Base-by-base conservation (phyloP, 2,329 filamentous ascomycete genomes). In the Calonectria pauciramosa region DNA sequence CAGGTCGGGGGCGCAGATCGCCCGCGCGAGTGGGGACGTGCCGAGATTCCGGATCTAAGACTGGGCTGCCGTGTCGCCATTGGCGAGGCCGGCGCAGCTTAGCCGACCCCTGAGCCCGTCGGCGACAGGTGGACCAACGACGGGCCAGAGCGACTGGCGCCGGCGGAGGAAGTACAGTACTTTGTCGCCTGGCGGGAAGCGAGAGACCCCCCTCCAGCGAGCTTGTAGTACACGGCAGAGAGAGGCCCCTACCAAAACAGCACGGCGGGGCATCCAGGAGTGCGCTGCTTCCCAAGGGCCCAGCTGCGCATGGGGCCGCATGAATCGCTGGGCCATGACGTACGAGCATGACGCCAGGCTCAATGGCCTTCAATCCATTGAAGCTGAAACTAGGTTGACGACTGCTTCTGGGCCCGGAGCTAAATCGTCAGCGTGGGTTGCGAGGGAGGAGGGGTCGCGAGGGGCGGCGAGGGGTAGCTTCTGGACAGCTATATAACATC, bases 1-100 rank as follows among this genome's bases (percentile, higher is more conserved):
- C 26, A 38, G 26, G 41, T 51, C 38, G 68, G 41, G 41, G 68
- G 34, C 32, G 41, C 18, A 49, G 60, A 65, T 65, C 60, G 18
- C 30, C 38, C 26, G 60, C 18, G 65, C 16, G 68, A 65, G 51
- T 56, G 60, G 59, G 30, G 60, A 70, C 26, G 71, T 73, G 71
- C 71, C 71, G 71, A 73, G 59, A 67, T 73, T 49, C 71, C 71
- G 71, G 41, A 63, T 63, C 47, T 41, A 34, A 18, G 41, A 49
- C 41, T 11, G 49, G 1, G 41, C 26, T 38, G 47, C 41, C 41
- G 36, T 23, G 44, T 23, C 30, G 71, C 26, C 34, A 73, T 70
- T 70, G 67, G 71, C 67, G 34, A 32, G 59, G 49, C 71, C 60
- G 71, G 68, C 68, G 41, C 64, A 63, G 20, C 34, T 49, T 51